Evolutionary conservation across 2,329 filamentous ascomycete species (phyloP), one percentile per base, ranked within the genome.

Genomic region (Zarea fungicola): DNA sequence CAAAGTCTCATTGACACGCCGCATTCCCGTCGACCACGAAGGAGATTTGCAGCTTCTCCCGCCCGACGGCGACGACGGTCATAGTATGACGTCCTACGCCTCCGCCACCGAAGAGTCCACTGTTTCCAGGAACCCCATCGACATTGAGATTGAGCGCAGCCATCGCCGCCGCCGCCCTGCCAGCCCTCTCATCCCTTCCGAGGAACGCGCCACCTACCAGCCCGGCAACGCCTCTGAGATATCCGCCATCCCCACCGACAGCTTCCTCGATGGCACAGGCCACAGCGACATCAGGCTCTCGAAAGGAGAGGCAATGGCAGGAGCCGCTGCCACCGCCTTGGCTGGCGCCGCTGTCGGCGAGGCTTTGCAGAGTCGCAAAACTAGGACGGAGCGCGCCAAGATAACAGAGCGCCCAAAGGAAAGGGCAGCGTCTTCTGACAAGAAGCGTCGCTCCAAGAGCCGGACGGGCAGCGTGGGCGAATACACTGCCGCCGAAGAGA

Each of bases 91-190:
- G 56, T 93, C 88, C 31, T 87, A 87, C 63, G 87, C 85, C 28
- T 93, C 89, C 44, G 83, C 78, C 16, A 87, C 83, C 7, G 86
- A 89, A 63, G 89, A 87, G 65, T 92, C 87, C 55, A 90, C 85
- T 65, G 77, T 91, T 50, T 83, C 80, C 26, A 75, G 79, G 47
- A 84, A 87, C 46, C 90, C 90, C 29, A 84, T 96, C 55, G 90
- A 96, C 63, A 87, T 96, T 52, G 92, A 96, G 65, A 88, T 97
- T 54, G 78, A 91, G 59, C 77, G 80, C 42, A 71, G 75, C 55
- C 70, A 68, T 49, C 71, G 74, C 55, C 73, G 76, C 63, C 83
- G 76, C 65, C 77, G 76, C 53, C 76, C 73, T 74, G 87, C 79
- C 68, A 96, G 76, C 55, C 92, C 69, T 65, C 78, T 78, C 61